Conservation (phyloP, 2,329 filamentous ascomycete species). For the Colletotrichum horii region DNA sequence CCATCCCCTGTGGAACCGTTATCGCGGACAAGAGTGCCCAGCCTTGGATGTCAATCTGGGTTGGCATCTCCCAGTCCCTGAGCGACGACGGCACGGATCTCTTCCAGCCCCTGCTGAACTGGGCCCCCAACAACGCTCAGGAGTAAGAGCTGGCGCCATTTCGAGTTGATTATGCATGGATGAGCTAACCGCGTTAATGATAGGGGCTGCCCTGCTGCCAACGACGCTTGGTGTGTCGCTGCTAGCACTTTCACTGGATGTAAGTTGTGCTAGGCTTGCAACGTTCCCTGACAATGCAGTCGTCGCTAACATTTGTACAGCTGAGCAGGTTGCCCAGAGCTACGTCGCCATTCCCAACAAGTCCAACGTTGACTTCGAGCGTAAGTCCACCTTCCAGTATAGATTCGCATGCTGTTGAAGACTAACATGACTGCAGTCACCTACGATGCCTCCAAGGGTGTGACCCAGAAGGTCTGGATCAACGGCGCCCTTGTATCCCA, state of each 20-base stretch:
- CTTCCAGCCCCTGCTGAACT: neutral
- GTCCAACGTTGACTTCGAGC: neutral
- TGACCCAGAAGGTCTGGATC: neutral
- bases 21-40: neutral
- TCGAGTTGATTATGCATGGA: rapidly evolving
- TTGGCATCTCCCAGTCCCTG: slow-evolving; percentile 1
- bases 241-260: neutral
- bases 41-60: slow-evolving; percentile 10
- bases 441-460: neutral
- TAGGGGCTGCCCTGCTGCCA: neutral
- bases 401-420: rapidly evolving
- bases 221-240: neutral
- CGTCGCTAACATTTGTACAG: neutral
- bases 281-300: rapidly evolving
- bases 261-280: neutral
- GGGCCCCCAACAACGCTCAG: neutral
- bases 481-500: neutral
- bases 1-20: neutral
- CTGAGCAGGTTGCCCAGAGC: neutral
- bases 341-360: neutral
- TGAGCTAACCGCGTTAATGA: neutral
- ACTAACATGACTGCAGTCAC: neutral
- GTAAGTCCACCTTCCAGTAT: rapidly evolving
- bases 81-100: neutral
- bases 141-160: neutral